These are phyloP conservation scores for Cryomyces minteri DNA, from an alignment of 495 filamentous ascomycete species.

Conservation along the genomic window DNA sequence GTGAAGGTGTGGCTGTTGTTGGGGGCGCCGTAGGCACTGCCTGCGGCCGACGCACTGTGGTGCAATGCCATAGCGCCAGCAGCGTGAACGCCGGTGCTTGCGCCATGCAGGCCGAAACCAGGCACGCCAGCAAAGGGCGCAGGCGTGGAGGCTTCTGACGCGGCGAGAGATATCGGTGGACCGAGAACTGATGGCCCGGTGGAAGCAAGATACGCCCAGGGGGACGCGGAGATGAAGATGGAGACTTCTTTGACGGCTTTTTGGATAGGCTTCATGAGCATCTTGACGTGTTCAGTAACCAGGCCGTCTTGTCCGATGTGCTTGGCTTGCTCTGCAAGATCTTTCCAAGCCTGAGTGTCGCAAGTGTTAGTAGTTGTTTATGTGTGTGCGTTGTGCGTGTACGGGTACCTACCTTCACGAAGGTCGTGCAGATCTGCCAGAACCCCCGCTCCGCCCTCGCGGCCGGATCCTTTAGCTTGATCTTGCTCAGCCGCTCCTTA, in stretches of 20 bases:
- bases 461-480: conserved; percentile 66
- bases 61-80: not conserved
- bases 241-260: conserved; percentile 56
- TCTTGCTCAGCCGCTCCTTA: conserved; percentile 49
- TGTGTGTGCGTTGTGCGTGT: conserved; percentile 1
- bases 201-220: conserved; percentile 40
- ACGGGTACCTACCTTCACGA: conserved; percentile 36
- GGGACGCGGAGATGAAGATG: conserved; percentile 53
- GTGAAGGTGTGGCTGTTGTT: conserved; percentile 1
- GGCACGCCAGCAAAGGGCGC: not conserved
- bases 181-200: not conserved
- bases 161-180: not conserved
- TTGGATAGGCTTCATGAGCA: conserved; percentile 58
- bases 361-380: not conserved
- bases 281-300: conserved; percentile 47
- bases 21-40: no score
- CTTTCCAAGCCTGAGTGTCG: conserved; percentile 40
- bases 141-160: not conserved
- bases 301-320: conserved; percentile 30
- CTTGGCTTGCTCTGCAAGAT: conserved; percentile 52
- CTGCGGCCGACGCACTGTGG: not conserved
- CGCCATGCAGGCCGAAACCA: not conserved
- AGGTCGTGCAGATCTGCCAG: conserved; percentile 64
- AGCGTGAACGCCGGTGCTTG: not conserved
- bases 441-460: conserved; percentile 59